Percentiles rank a stretch among this genome's conserved stretches.
Conservation (phyloP, 495 filamentous ascomycete species). For the Lasiosphaeriaceae sp. region DNA sequence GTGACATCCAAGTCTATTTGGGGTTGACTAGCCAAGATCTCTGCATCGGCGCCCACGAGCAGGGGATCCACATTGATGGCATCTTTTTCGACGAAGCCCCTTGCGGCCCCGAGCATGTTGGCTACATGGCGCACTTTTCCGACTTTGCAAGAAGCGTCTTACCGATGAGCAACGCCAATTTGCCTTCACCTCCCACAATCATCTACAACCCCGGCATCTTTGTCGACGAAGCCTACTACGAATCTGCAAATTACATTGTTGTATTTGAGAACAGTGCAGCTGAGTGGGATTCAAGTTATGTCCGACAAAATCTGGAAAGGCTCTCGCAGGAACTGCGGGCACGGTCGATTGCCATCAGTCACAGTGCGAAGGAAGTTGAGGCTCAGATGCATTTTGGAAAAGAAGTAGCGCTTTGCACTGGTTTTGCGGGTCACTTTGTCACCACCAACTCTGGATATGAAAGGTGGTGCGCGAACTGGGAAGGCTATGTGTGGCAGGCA, state of each 20-base stretch:
- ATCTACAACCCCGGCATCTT: conserved; percentile 29
- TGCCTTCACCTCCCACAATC: conserved; percentile 1
- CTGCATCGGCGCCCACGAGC: not conserved
- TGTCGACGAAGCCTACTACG: conserved; percentile 15
- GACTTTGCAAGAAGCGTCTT: not conserved
- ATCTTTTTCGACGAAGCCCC: conserved; percentile 25
- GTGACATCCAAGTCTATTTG: conserved; percentile 30
- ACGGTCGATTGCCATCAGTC: conserved; percentile 21
- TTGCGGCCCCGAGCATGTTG: conserved; percentile 1
- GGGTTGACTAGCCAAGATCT: not conserved
- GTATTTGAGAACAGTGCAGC: conserved; percentile 24
- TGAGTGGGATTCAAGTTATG: conserved; percentile 17
- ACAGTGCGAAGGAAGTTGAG: conserved; percentile 7
- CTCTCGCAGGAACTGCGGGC: conserved; percentile 9
- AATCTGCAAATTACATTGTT: conserved; percentile 22
- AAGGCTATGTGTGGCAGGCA: conserved; percentile 8
- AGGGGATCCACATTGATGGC: conserved; percentile 9
- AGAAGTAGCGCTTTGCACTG: conserved; percentile 10
- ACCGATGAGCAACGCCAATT: not conserved
- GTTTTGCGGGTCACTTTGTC: conserved; percentile 23
- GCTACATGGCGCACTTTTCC: conserved; percentile 13
- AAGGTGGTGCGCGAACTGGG: conserved; percentile 18
- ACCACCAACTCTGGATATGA: conserved; percentile 20
- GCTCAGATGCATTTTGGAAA: conserved; percentile 10
- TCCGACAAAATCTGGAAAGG: conserved; percentile 7